These are phyloP conservation scores for Coemansia sp. DNA, from an alignment of 192 early-diverging fungal species.

Conservation along the genomic window DNA sequence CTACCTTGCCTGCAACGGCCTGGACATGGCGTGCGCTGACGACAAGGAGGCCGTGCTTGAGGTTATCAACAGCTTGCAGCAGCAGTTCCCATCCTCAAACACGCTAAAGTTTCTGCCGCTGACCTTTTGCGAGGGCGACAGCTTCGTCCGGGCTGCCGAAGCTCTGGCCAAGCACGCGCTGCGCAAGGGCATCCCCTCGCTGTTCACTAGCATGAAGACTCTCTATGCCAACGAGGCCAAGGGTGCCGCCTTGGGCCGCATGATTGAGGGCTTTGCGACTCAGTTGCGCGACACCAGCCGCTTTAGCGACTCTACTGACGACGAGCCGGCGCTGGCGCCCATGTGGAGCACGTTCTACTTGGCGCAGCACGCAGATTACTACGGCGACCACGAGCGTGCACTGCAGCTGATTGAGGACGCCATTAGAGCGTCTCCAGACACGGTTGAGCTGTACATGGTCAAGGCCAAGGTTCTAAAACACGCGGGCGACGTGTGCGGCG, in stretches of 20 bases:
- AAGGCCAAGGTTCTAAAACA: slow-evolving; percentile 97
- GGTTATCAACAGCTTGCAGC: slow-evolving; percentile 57
- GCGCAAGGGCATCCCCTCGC: slow-evolving; percentile 92
- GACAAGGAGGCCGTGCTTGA: slow-evolving; percentile 47
- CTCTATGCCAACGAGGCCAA: slow-evolving; percentile 72
- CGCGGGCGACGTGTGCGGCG: slow-evolving; percentile 71
- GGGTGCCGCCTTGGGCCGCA: slow-evolving; percentile 64
- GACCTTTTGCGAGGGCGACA: slow-evolving; percentile 70
- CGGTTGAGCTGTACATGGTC: slow-evolving; percentile 90
- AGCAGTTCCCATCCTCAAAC: slow-evolving; percentile 83
- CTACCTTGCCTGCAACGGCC: slow-evolving; percentile 59
- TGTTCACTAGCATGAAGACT: slow-evolving; percentile 82
- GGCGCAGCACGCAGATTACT: slow-evolving; percentile 86
- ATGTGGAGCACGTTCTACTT: slow-evolving; percentile 94
- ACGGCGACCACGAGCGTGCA: slow-evolving; percentile 69
- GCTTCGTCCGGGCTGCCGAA: slow-evolving; percentile 66
- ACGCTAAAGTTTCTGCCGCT: slow-evolving; percentile 78
- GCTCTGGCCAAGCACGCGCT: slow-evolving; percentile 72
- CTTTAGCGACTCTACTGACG: slow-evolving; percentile 51
- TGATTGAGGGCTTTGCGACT: slow-evolving; percentile 67
- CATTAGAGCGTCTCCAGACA: slow-evolving; percentile 84
- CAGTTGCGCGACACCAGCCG: slow-evolving; percentile 53
- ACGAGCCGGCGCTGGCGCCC: slow-evolving; percentile 76
- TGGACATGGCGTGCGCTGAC: slow-evolving; percentile 27
- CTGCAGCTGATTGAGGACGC: slow-evolving; percentile 80